These are phyloP conservation scores for Chaetomidium leptoderma DNA, from an alignment of 495 filamentous ascomycete genomes.

Conservation along the genomic window DNA sequence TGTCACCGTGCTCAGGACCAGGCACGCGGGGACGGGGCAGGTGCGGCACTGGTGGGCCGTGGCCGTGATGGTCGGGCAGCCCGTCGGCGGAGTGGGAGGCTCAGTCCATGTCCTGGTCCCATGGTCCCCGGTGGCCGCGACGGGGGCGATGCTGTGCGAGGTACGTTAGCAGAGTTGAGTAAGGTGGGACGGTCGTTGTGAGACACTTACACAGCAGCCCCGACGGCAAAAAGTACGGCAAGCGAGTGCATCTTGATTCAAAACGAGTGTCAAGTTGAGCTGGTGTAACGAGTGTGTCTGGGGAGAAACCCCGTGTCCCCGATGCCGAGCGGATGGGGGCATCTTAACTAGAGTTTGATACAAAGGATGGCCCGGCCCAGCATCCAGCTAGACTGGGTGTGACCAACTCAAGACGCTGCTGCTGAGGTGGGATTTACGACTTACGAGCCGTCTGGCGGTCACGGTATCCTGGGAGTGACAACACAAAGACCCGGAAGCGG, in stretches of 20 bases:
- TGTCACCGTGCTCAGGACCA: conserved; percentile 11
- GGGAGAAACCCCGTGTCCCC: background rate
- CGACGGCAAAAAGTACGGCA: conserved; percentile 5
- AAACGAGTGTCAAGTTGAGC: conserved; percentile 6
- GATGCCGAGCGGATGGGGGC: background rate
- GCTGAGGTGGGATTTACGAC: background rate
- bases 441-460: background rate
- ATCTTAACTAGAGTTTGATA: background rate
- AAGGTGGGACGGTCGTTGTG: background rate
- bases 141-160: conserved; percentile 10
- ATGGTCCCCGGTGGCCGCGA: conserved; percentile 4
- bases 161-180: background rate
- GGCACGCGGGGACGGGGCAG: conserved; percentile 15
- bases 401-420: background rate
- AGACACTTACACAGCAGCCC: conserved; percentile 12
- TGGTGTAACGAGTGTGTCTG: conserved; percentile 1
- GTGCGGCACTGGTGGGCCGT: conserved; percentile 17
- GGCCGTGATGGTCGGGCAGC: conserved; percentile 19
- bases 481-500: conserved; percentile 3
- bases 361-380: background rate
- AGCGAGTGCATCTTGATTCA: conserved; percentile 7
- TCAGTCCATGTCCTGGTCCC: background rate
- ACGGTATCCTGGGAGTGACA: conserved; percentile 1
- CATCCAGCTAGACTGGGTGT: background rate
- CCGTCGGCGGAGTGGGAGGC: background rate